Conservation (phyloP, 202 grass and related monocot genomes). For the Carex arenaria region DNA sequence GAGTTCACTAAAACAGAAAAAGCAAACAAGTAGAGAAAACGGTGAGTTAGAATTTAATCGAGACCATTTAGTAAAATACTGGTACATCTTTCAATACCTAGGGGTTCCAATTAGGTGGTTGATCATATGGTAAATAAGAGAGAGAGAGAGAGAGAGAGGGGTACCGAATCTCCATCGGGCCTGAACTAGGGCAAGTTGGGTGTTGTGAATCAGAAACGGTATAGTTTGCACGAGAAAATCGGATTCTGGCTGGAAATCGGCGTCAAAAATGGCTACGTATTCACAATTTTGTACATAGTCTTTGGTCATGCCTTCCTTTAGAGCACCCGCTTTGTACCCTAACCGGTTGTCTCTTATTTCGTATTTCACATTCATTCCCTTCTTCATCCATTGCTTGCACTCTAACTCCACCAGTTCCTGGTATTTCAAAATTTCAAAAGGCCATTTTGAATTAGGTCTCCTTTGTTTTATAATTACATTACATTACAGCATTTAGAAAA, state of each 20-base stretch:
- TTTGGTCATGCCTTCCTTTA: constrained; percentile 77
- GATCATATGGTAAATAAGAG: neutral
- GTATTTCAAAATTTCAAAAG: constrained; percentile 4
- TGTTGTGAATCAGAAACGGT: constrained; percentile 76
- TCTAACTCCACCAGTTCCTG: constrained; percentile 84
- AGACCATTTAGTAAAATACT: neutral
- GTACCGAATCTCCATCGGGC: constrained; percentile 77
- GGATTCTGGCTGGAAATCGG: constrained; percentile 73
- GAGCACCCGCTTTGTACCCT: constrained; percentile 77
- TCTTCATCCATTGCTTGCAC: constrained; percentile 61
- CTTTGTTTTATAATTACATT: neutral
- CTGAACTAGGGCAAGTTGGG: constrained; percentile 65
- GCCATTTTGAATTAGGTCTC: neutral
- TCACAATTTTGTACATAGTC: constrained; percentile 65
- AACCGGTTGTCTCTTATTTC: constrained; percentile 81
- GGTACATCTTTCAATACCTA: neutral
- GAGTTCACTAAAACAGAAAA: constrained; percentile 63
- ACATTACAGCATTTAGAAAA: neutral
- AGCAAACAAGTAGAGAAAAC: constrained; percentile 43
- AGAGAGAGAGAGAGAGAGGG: neutral
- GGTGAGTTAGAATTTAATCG: neutral
- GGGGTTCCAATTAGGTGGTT: neutral
- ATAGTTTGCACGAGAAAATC: constrained; percentile 70
- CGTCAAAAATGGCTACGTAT: constrained; percentile 75
- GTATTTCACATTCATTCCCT: constrained; percentile 77